Percentiles rank a stretch among this genome's conserved stretches.
These are phyloP conservation scores for Dryas integrifolia DNA, from an alignment of 331 rosid genomes.

Conservation along the genomic window DNA sequence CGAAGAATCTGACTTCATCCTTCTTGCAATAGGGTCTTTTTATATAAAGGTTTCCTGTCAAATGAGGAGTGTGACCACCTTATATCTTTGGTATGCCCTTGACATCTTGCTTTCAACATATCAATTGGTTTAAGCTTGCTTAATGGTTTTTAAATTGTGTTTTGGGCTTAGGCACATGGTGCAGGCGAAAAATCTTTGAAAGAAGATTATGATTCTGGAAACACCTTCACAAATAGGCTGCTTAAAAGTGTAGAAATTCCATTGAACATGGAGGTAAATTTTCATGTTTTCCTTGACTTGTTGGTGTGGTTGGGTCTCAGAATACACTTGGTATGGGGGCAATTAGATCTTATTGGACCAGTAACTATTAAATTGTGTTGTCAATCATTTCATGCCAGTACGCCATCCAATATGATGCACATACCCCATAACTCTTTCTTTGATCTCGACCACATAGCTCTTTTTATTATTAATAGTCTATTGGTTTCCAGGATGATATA, in stretches of 20 bases:
- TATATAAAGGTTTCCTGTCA: constrained; percentile 57
- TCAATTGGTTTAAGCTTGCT: constrained; percentile 17
- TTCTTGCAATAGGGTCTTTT: constrained; percentile 59
- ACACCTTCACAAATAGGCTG: constrained; percentile 14
- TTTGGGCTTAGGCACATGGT: constrained; percentile 40
- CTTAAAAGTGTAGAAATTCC: constrained; percentile 27
- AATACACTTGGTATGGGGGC: neutral
- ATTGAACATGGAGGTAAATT: constrained; percentile 45
- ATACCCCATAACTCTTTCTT: neutral
- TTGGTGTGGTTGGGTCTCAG: neutral
- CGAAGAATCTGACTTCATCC: constrained; percentile 21
- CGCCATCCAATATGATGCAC: neutral
- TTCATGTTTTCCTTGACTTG: constrained; percentile 13
- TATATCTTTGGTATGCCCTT: constrained; percentile 51
- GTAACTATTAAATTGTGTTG: neutral
- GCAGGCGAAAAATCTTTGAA: constrained; percentile 40
- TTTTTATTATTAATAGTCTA: neutral
- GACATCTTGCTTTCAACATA: constrained; percentile 13
- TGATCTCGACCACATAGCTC: neutral
- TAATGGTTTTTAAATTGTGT: constrained; percentile 13
- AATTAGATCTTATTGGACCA: no score
- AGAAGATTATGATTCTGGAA: constrained; percentile 24
- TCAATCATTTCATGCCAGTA: neutral
- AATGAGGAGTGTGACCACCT: constrained; percentile 80
- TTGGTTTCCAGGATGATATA: constrained; percentile 55